Conservation (phyloP, 768 basidiomycete genomes). For the Mycena metata region DNA sequence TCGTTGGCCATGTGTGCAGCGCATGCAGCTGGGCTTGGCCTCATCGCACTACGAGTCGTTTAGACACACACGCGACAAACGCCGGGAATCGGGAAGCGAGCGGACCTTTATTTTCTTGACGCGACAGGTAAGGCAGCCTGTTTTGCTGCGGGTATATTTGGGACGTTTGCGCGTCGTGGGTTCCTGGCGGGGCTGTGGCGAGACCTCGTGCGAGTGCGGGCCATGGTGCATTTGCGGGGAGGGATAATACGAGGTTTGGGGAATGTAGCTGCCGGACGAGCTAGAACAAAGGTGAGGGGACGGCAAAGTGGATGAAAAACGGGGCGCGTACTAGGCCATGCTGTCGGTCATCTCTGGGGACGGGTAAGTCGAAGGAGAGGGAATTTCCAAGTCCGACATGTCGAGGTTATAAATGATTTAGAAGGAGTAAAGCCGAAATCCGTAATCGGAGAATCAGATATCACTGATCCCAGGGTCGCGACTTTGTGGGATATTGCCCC, state of each 20-base stretch:
- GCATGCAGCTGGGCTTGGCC: slow-evolving; percentile 87
- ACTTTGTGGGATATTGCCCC: slow-evolving; percentile 15
- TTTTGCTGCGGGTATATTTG: slow-evolving; percentile 95
- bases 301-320: background rate
- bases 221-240: slow-evolving; percentile 56
- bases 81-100: slow-evolving; percentile 24
- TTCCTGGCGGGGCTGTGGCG: slow-evolving; percentile 57
- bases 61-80: slow-evolving; percentile 19
- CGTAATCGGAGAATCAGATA: slow-evolving; percentile 33
- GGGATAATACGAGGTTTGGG: slow-evolving; percentile 56
- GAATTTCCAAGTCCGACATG: slow-evolving; percentile 53
- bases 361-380: slow-evolving; percentile 44
- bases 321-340: slow-evolving; percentile 66
- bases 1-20: slow-evolving; percentile 88
- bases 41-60: slow-evolving; percentile 82
- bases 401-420: slow-evolving; percentile 32
- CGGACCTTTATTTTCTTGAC: slow-evolving; percentile 94
- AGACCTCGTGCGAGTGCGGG: slow-evolving; percentile 61
- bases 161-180: slow-evolving; percentile 77
- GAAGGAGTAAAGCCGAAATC: slow-evolving; percentile 22
- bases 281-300: slow-evolving; percentile 46
- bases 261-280: slow-evolving; percentile 58
- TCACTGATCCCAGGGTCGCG: slow-evolving; percentile 37
- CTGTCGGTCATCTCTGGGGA: slow-evolving; percentile 58
- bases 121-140: slow-evolving; percentile 94